Conservation (phyloP, 2,329 filamentous ascomycete genomes). For the Neoascochyta sp. region DNA sequence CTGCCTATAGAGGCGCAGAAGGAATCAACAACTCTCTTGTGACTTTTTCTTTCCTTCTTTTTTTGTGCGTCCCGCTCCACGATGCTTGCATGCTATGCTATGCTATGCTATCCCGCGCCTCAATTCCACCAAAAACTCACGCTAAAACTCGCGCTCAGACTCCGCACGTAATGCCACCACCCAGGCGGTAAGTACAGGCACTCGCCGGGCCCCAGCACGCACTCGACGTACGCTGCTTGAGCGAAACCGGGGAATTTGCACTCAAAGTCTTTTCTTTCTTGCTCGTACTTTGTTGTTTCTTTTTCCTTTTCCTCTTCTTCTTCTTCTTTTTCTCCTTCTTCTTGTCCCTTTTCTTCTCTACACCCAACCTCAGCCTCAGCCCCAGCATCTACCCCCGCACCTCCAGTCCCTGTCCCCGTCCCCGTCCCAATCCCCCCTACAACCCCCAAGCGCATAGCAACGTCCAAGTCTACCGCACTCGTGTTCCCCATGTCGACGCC, state of each 20-base stretch:
- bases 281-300: background rate
- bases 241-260: constrained; percentile 53
- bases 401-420: background rate
- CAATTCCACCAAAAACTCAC: constrained; percentile 84
- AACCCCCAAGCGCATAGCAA: constrained; percentile 59
- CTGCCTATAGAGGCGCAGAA: too few species aligned
- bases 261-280: constrained; percentile 18
- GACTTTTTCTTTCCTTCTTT: too few species aligned
- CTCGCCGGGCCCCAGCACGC: constrained; percentile 75
- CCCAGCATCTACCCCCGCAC: too few species aligned
- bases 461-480: constrained; percentile 70
- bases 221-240: constrained; percentile 66
- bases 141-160: constrained; percentile 81
- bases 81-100: too few species aligned
- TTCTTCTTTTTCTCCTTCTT: constrained; percentile 39
- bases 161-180: constrained; percentile 97
- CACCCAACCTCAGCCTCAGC: constrained; percentile 39
- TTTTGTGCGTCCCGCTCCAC: too few species aligned
- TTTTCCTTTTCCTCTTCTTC: constrained; percentile 10
- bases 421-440: too few species aligned
- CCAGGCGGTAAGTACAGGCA: constrained; percentile 85
- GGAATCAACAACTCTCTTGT: too few species aligned
- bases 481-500: constrained; percentile 94
- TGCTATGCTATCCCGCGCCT: too few species aligned
- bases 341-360: constrained; percentile 4